phyloP scores from a whole-genome alignment of 306 rosid species.

The Trifolium dubium region DNA sequence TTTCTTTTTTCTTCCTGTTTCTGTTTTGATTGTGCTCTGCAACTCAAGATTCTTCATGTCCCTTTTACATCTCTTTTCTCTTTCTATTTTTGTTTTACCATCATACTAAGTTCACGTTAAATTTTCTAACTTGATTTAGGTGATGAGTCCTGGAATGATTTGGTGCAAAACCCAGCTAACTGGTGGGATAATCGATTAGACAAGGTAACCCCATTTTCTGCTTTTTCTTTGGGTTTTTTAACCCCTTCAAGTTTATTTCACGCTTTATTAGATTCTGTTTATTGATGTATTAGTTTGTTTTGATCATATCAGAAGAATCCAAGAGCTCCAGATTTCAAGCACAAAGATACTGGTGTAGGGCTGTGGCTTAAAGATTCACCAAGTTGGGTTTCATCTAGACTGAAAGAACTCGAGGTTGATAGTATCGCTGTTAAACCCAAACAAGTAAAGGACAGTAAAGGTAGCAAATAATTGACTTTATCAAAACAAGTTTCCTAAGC shows the following conservation, averaged over 20 bases:
- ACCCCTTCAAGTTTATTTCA: neutral
- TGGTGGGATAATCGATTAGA: conserved; percentile 78
- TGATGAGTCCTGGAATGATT: conserved; percentile 63
- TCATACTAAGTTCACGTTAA: neutral
- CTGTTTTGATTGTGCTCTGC: neutral
- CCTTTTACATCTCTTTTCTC: neutral
- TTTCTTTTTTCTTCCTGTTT: too few species aligned
- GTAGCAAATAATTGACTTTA: too few species aligned
- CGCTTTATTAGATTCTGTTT: conserved; percentile 25
- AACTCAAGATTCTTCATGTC: conserved; percentile 3
- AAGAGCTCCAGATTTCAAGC: conserved; percentile 71
- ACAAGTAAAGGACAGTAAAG: too few species aligned
- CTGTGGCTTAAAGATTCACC: conserved; percentile 63
- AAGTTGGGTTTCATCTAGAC: conserved; percentile 48
- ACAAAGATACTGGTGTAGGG: conserved; percentile 65
- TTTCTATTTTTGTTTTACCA: conserved; percentile 20
- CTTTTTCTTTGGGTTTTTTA: conserved; percentile 2
- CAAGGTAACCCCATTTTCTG: conserved; percentile 54
- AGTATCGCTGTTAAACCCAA: too few species aligned
- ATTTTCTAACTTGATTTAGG: conserved; percentile 41
- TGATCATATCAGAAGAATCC: conserved; percentile 48
- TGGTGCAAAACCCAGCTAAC: conserved; percentile 60
- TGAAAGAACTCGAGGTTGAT: too few species aligned
- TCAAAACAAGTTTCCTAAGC: too few species aligned
- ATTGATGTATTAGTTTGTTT: conserved; percentile 27